Evolutionary conservation across 2,329 filamentous ascomycete genomes (phyloP).

Genomic region (Xenoacremonium recifei): DNA sequence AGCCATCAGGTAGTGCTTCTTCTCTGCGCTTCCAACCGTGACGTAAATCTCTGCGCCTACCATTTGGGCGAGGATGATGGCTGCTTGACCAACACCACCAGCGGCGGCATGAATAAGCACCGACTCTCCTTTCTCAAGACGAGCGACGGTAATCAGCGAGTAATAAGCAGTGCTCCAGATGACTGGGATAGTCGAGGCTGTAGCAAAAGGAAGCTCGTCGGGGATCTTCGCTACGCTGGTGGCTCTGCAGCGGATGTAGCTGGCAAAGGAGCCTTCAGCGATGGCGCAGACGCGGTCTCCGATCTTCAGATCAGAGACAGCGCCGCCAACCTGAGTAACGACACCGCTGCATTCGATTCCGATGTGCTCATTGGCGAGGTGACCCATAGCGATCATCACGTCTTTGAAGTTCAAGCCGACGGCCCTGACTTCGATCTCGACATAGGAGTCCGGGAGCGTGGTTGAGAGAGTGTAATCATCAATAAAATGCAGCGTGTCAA

Average conservation of each 20-base stretch:
- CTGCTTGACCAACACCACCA: slow-evolving; percentile 30
- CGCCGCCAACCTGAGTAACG: slow-evolving; percentile 4
- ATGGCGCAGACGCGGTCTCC: slow-evolving; percentile 1
- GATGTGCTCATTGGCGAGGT: slow-evolving; percentile 2
- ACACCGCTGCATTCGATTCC: slow-evolving; percentile 7
- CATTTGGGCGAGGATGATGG: slow-evolving; percentile 25
- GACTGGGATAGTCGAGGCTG: slow-evolving; percentile 32
- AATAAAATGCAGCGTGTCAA: slow-evolving; percentile 6
- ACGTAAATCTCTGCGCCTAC: slow-evolving; percentile 23
- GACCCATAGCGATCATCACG: slow-evolving; percentile 8
- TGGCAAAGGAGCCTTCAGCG: not conserved
- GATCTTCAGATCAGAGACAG: slow-evolving; percentile 5
- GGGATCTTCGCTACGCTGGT: slow-evolving; percentile 30
- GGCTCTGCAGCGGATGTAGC: not conserved
- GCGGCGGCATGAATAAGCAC: slow-evolving; percentile 35
- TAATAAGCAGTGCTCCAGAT: slow-evolving; percentile 31
- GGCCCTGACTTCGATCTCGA: slow-evolving; percentile 9
- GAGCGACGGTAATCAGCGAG: slow-evolving; percentile 13
- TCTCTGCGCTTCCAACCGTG: slow-evolving; percentile 23
- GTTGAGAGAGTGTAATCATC: not conserved
- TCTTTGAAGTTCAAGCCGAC: slow-evolving; percentile 12
- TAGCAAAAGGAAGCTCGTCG: slow-evolving; percentile 30
- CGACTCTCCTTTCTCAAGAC: slow-evolving; percentile 30
- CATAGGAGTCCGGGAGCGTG: not conserved
- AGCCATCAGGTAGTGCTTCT: slow-evolving; percentile 27